Evolutionary conservation across 225 moss, liverwort and hornwort genomes (phyloP).

Genomic region (Pleurozium schreberi): DNA sequence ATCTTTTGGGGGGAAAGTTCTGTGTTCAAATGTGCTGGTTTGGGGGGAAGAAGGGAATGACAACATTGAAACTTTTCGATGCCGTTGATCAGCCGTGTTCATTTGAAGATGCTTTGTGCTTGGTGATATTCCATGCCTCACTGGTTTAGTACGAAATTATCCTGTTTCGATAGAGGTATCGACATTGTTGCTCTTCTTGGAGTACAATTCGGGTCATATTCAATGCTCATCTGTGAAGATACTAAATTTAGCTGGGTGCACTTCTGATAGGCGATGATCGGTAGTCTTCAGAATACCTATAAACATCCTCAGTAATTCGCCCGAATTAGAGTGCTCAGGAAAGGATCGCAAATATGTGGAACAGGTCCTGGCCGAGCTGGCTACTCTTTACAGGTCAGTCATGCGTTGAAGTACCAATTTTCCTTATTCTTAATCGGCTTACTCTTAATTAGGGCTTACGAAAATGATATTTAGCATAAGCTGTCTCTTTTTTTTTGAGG

Average conservation of each 20-base stretch:
- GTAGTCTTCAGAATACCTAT: neutral
- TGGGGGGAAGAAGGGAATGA: neutral
- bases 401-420: neutral
- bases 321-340: neutral
- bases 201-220: neutral
- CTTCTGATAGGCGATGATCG: constrained; percentile 4
- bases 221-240: neutral
- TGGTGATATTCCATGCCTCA: neutral
- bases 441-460: neutral
- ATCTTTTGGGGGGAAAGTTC: neutral
- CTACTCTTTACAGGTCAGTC: constrained; percentile 35
- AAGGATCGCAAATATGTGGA: constrained; percentile 21
- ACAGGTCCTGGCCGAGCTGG: constrained; percentile 15
- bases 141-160: neutral
- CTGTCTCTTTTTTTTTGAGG: neutral
- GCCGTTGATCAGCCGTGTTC: neutral
- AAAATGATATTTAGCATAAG: neutral
- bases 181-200: neutral
- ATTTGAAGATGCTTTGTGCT: neutral
- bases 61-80: neutral
- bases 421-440: neutral
- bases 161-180: neutral
- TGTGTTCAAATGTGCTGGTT: neutral
- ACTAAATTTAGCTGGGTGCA: neutral
- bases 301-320: neutral